Evolutionary conservation across 139 green algal genomes (phyloP).

Genomic region (Desmodesmus armatus): DNA sequence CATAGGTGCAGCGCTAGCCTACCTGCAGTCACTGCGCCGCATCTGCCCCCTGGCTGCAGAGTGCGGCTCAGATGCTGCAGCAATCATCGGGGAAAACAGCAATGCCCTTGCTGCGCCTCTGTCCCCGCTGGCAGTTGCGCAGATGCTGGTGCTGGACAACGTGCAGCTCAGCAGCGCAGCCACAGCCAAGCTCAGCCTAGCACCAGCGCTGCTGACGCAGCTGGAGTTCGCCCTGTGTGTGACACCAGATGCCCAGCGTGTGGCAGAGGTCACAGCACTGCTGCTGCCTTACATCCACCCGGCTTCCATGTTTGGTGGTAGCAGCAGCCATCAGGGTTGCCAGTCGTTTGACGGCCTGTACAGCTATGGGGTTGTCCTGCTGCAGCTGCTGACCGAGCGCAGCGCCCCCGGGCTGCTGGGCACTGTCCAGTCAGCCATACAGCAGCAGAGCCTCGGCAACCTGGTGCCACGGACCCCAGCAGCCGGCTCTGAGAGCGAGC

Average conservation of each 20-base stretch:
- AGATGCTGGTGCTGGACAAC: constrained; percentile 47
- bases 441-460: constrained; percentile 52
- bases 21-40: constrained; percentile 60
- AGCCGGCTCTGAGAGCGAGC: constrained; percentile 7
- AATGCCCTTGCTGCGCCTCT: constrained; percentile 33
- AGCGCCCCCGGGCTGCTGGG: constrained; percentile 62
- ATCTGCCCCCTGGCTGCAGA: constrained; percentile 21
- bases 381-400: constrained; percentile 71
- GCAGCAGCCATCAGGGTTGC: not conserved
- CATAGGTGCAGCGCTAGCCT: constrained; percentile 61
- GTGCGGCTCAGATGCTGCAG: constrained; percentile 4
- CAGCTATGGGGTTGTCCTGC: constrained; percentile 64
- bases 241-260: not conserved
- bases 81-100: not conserved
- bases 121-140: constrained; percentile 41
- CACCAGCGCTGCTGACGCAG: constrained; percentile 67
- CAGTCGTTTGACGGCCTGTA: constrained; percentile 52
- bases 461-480: constrained; percentile 52
- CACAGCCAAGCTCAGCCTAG: constrained; percentile 63
- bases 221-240: constrained; percentile 56
- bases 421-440: constrained; percentile 56
- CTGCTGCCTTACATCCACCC: constrained; percentile 71
- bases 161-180: constrained; percentile 53
- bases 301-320: constrained; percentile 47
- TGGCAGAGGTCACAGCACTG: constrained; percentile 6